phyloP scores from a whole-genome alignment of 257 asterid genomes.

The Solanum chmielewskii region DNA sequence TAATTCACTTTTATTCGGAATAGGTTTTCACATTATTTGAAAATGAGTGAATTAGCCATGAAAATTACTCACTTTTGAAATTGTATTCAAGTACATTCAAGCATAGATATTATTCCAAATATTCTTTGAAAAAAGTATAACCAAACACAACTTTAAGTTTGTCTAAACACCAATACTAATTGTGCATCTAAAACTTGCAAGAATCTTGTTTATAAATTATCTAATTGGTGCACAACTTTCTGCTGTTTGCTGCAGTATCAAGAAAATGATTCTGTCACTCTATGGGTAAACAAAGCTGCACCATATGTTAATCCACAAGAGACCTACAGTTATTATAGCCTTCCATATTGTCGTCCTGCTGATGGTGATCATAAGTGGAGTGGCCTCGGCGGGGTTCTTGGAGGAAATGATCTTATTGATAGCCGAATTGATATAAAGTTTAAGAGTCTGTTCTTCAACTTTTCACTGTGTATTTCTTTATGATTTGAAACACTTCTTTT shows the following conservation, averaged over 20 bases:
- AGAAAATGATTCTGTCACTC: constrained; percentile 34
- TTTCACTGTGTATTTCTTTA: neutral
- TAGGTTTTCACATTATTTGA: neutral
- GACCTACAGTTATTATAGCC: constrained; percentile 64
- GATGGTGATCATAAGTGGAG: constrained; percentile 45
- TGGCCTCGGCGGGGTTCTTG: constrained; percentile 63
- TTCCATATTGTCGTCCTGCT: constrained; percentile 54
- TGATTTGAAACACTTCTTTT: neutral
- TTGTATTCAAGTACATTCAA: neutral
- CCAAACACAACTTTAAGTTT: neutral
- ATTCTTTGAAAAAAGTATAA: neutral
- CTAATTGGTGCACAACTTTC: neutral
- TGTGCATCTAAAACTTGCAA: neutral
- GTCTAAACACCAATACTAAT: neutral
- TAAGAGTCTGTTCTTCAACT: constrained; percentile 27
- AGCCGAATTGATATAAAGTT: constrained; percentile 61
- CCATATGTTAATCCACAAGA: constrained; percentile 75
- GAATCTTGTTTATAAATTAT: neutral
- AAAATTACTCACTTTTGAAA: neutral
- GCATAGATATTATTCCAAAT: neutral
- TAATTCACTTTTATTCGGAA: neutral
- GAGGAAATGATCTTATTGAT: constrained; percentile 63
- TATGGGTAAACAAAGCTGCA: constrained; percentile 71
- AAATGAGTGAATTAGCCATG: neutral
- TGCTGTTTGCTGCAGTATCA: constrained; percentile 39